Conservation (phyloP, 768 basidiomycete species). For the Auriscalpium vulgare region DNA sequence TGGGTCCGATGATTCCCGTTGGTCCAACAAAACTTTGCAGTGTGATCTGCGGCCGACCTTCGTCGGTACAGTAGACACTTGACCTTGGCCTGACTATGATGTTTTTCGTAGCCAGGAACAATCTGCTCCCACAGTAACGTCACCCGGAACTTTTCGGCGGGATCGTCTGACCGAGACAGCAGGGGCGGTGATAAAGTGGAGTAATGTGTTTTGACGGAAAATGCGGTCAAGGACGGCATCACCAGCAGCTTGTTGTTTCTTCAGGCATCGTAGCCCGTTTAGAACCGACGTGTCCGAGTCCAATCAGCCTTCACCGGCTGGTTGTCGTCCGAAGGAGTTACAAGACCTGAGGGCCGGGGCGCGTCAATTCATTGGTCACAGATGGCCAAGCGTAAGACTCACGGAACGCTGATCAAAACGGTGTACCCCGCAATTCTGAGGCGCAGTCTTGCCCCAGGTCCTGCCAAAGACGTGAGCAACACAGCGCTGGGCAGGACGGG, state of each 20-base stretch:
- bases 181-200: constrained; percentile 57
- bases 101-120: constrained; percentile 37
- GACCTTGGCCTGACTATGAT: constrained; percentile 45
- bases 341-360: constrained; percentile 28
- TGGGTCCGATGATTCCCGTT: constrained; percentile 56
- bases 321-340: constrained; percentile 25
- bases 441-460: constrained; percentile 37
- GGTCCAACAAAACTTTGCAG: constrained; percentile 57
- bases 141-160: constrained; percentile 43
- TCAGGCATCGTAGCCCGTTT: constrained; percentile 26
- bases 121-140: constrained; percentile 57
- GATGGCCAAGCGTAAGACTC: constrained; percentile 16
- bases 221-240: constrained; percentile 56
- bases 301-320: constrained; percentile 35
- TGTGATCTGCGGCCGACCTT: constrained; percentile 41
- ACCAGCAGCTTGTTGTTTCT: constrained; percentile 30
- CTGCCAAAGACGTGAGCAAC: constrained; percentile 18
- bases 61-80: constrained; percentile 34
- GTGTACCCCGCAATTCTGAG: constrained; percentile 35
- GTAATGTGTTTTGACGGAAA: constrained; percentile 49
- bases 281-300: constrained; percentile 58
- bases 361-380: not conserved
- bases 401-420: constrained; percentile 41
- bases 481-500: not conserved
- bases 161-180: constrained; percentile 52